phyloP scores from a whole-genome alignment of 192 early-diverging fungal genomes.

The Coemansia interrupta region DNA sequence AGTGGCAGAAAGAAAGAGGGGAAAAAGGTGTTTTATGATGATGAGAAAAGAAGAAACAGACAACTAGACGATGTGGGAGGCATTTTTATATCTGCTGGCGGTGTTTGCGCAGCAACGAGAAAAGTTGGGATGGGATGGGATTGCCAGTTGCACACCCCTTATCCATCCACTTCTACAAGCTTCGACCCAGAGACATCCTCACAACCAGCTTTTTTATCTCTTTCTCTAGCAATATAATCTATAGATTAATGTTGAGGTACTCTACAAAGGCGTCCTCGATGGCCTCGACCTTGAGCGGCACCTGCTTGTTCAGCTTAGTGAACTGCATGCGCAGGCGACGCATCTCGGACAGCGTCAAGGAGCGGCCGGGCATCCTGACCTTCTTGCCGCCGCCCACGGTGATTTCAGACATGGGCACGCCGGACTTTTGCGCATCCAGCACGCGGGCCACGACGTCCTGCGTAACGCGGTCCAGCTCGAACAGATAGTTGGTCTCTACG shows the following conservation, averaged over 20 bases:
- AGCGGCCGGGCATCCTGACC: slow-evolving; percentile 64
- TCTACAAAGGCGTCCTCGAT: slow-evolving; percentile 86
- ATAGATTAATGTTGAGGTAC: slow-evolving; percentile 85
- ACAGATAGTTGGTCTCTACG: slow-evolving; percentile 85
- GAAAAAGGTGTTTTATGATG: neutral
- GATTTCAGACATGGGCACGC: slow-evolving; percentile 55
- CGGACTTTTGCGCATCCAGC: slow-evolving; percentile 73
- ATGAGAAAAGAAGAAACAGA: neutral
- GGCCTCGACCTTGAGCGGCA: slow-evolving; percentile 65
- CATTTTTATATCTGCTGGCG: neutral
- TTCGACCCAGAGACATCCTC: no score
- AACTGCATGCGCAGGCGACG: slow-evolving; percentile 78
- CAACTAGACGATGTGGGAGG: neutral
- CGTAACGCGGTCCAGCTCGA: slow-evolving; percentile 82
- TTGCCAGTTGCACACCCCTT: no score
- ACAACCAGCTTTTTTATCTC: no score
- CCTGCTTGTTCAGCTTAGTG: slow-evolving; percentile 82
- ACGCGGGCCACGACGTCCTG: slow-evolving; percentile 74
- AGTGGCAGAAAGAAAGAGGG: neutral
- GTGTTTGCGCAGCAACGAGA: neutral
- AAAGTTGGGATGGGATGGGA: neutral
- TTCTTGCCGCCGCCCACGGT: slow-evolving; percentile 53
- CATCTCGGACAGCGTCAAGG: slow-evolving; percentile 75
- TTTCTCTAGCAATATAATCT: slow-evolving; percentile 13
- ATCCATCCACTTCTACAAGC: no score